Evolutionary conservation across 257 asterid genomes (phyloP).

Genomic region (Solanum tacnaense): DNA sequence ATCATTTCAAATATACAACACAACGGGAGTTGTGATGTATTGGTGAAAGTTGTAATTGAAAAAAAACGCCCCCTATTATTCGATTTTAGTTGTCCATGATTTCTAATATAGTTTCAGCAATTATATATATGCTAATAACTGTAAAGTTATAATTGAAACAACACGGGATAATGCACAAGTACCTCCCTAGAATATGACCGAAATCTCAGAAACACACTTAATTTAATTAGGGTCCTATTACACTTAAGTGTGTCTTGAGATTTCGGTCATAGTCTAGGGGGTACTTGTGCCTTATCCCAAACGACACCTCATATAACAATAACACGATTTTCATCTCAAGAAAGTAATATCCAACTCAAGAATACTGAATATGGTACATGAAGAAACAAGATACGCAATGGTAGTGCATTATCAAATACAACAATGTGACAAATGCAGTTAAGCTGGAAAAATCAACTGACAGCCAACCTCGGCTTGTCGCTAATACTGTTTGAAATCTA

Average conservation of each 20-base stretch:
- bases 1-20: too few species aligned
- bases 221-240: too few species aligned
- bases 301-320: neutral
- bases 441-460: slow-evolving; percentile 31
- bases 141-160: neutral
- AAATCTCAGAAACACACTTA: too few species aligned
- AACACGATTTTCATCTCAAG: neutral
- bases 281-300: too few species aligned
- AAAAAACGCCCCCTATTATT: too few species aligned
- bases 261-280: too few species aligned
- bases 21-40: too few species aligned
- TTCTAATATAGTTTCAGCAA: neutral
- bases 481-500: slow-evolving; percentile 9
- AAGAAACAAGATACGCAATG: neutral
- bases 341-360: neutral
- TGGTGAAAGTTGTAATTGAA: neutral
- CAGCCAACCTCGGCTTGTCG: slow-evolving; percentile 45
- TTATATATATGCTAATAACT: neutral
- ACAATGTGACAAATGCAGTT: slow-evolving; percentile 50
- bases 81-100: neutral
- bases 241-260: too few species aligned
- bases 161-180: too few species aligned
- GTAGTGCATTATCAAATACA: neutral
- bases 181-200: too few species aligned
- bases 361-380: neutral